Percentiles rank a stretch among this genome's conserved stretches.
phyloP scores from a whole-genome alignment of 305 asterid genomes.

The Rubia balearica region DNA sequence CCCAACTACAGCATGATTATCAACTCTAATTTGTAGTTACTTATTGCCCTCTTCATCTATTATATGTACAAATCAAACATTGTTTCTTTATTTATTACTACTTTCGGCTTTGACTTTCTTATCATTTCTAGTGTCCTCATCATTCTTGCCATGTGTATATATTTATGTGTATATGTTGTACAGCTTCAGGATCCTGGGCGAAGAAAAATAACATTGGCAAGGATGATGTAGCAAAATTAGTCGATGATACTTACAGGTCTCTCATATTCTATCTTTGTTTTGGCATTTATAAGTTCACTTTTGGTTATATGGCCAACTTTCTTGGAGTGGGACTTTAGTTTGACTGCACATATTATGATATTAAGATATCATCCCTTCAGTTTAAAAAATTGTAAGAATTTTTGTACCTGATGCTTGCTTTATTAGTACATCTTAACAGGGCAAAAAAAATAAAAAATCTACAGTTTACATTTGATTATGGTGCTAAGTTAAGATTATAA shows the following conservation, averaged over 20 bases:
- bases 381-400: not conserved
- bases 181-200: conserved; percentile 37
- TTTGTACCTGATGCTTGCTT: not conserved
- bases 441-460: not conserved
- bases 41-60: not conserved
- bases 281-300: not conserved
- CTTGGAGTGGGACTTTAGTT: not conserved
- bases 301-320: not conserved
- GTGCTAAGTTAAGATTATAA: not conserved
- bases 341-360: not conserved
- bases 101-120: not conserved
- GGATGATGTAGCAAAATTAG: conserved; percentile 35
- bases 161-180: not conserved
- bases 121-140: not conserved
- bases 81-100: not conserved
- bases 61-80: not conserved
- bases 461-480: not conserved
- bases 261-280: conserved; percentile 14
- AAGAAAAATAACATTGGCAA: conserved; percentile 34
- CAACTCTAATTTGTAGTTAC: not conserved
- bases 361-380: not conserved
- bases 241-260: conserved; percentile 45
- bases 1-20: not conserved
- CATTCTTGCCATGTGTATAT: not conserved
- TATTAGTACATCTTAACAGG: not conserved